Base-by-base conservation (phyloP, 1,284 basidiomycete genomes). In the Cryptococcus sp. region DNA sequence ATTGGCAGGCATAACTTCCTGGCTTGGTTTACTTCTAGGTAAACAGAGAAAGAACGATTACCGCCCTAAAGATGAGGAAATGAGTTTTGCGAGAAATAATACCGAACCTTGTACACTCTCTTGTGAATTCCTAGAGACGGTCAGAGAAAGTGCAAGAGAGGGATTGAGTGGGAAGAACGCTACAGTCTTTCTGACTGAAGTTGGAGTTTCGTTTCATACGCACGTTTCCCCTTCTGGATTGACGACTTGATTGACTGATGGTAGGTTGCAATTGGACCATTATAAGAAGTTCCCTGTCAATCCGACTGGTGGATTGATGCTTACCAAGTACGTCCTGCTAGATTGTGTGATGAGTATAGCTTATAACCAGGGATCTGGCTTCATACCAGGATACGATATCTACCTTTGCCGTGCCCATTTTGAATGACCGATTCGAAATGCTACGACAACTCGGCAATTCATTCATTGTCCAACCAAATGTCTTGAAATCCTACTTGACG, bases 31-130 rank as follows among this genome's bases (percentile, higher is more conserved):
- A 59, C 67, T 81, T 13, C 82, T 99, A 34, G 81, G 83, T 16
- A 96, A 92, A 73, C 96, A 99, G 72, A 98, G 97, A 79, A 88
- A 87, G 67, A 88, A 85, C 46, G 96, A 99, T 69, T 99, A 96
- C 78, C 93, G 93, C 71, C 96, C 96, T 7, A 85, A 88, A 49
- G 93, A 96, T 63, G 94, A 98, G 67, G 92, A 97, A 62, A 74
- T 93, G 23, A 92, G 91, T 0, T 98, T 98, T 72, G 87, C 91
- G 1, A 79, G 91, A 22, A 91, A 91, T 36, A 97, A 93, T 70
- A 98, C 96, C 0, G 96, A 98, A 63, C 91, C 96, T 0, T 98
- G 93, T 68, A 73, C 86, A n/a, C 80, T 85, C 0, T 91, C 88
- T 60, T 92, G 91, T 64, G 90, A 94, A 22, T 83, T 82, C 46